Conservation (phyloP, 306 rosid genomes). For the Quercus bicolor region DNA sequence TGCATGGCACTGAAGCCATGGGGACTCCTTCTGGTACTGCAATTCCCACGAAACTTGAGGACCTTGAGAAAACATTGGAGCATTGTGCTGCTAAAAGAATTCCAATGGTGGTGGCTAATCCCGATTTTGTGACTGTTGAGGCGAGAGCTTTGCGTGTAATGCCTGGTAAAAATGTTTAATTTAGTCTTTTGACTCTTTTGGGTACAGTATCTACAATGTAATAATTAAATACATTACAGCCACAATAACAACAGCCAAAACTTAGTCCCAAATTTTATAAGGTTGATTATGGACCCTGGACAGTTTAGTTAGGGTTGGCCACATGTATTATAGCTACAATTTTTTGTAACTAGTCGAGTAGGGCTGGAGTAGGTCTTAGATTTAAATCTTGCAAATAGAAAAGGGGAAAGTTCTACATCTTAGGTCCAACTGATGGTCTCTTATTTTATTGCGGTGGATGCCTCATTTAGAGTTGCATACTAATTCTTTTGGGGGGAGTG, state of each 20-base stretch:
- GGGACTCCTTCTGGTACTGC: slow-evolving; percentile 67
- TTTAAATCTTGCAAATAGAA: background rate
- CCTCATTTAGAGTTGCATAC: background rate
- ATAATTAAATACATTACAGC: background rate
- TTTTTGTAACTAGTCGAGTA: background rate
- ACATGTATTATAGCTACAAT: too few relatives aligned
- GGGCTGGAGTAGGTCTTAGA: background rate
- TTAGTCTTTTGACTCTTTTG: background rate
- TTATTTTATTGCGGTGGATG: background rate
- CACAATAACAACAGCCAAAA: background rate
- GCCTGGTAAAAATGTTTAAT: slow-evolving; percentile 65
- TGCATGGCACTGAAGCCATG: slow-evolving; percentile 93
- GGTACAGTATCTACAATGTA: background rate
- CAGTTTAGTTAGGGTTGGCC: too few relatives aligned
- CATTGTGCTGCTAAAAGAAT: slow-evolving; percentile 71
- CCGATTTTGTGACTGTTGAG: slow-evolving; percentile 94
- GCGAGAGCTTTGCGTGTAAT: slow-evolving; percentile 80
- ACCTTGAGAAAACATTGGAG: slow-evolving; percentile 69
- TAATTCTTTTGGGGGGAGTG: background rate
- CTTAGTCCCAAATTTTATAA: too few relatives aligned
- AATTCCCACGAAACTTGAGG: slow-evolving; percentile 64
- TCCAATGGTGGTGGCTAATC: slow-evolving; percentile 99
- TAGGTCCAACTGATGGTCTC: background rate
- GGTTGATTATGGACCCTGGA: too few relatives aligned
- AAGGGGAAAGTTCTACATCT: background rate